Percentiles rank a stretch among this genome's conserved stretches.
These are phyloP conservation scores for Nicotiana benthamiana DNA, from an alignment of 257 asterid genomes.

Conservation along the genomic window DNA sequence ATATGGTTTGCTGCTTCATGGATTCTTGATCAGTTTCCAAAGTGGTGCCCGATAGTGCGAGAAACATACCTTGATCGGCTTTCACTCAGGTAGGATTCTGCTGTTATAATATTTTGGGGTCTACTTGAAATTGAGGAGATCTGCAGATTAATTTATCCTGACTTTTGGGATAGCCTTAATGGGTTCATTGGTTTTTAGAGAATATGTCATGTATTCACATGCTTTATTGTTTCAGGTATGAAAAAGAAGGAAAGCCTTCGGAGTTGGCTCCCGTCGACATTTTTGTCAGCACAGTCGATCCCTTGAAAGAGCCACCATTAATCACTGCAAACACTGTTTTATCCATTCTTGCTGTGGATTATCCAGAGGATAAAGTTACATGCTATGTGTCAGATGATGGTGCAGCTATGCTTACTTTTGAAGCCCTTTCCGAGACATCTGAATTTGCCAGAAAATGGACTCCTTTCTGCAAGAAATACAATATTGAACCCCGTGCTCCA, in stretches of 20 bases:
- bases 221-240: slow-evolving; percentile 43
- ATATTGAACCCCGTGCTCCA: slow-evolving; percentile 85
- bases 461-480: slow-evolving; percentile 73
- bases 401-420: slow-evolving; percentile 87
- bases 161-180: background rate
- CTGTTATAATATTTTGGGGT: background rate
- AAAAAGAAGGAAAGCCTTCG: slow-evolving; percentile 69
- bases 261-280: slow-evolving; percentile 63
- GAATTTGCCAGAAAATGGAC: slow-evolving; percentile 82
- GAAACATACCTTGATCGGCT: slow-evolving; percentile 92
- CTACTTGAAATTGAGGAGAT: background rate
- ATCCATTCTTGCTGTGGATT: slow-evolving; percentile 80
- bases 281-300: slow-evolving; percentile 83
- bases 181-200: background rate
- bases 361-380: slow-evolving; percentile 67
- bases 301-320: slow-evolving; percentile 76
- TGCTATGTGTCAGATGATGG: slow-evolving; percentile 92
- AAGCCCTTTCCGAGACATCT: slow-evolving; percentile 76
- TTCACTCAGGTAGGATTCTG: slow-evolving; percentile 51
- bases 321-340: slow-evolving; percentile 85
- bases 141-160: background rate
- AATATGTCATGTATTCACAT: background rate
- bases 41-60: slow-evolving; percentile 79
- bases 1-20: slow-evolving; percentile 92
- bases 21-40: slow-evolving; percentile 94